Percentiles rank a stretch among this genome's conserved stretches.
Evolutionary conservation across 2,329 filamentous ascomycete species (phyloP).

Genomic region (Aspergillus clavatus): DNA sequence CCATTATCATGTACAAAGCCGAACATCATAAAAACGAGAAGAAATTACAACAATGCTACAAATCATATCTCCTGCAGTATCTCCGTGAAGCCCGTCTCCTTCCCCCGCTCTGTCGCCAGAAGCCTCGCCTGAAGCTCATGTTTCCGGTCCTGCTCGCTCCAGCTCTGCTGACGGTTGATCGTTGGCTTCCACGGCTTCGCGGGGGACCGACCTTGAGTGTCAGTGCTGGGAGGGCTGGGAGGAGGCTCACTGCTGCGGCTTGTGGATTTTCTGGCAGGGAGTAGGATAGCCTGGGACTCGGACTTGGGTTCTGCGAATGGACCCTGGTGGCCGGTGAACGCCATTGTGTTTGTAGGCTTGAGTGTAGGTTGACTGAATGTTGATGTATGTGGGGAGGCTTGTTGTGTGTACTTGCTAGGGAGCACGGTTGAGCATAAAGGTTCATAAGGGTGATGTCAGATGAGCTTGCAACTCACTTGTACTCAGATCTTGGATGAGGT

Average conservation of each 20-base stretch:
- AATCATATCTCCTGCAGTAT: constrained; percentile 35
- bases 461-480: neutral
- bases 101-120: constrained; percentile 37
- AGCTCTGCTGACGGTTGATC: constrained; percentile 30
- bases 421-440: neutral
- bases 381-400: neutral
- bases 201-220: neutral
- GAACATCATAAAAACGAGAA: neutral
- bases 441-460: neutral
- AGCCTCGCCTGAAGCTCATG: constrained; percentile 47
- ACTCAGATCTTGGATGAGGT: neutral
- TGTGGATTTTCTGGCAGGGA: constrained; percentile 3
- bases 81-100: constrained; percentile 55
- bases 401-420: neutral
- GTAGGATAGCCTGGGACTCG: constrained; percentile 7
- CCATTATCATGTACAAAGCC: neutral
- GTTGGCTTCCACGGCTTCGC: constrained; percentile 27
- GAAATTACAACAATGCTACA: neutral
- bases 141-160: constrained; percentile 52
- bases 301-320: constrained; percentile 5
- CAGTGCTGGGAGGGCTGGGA: neutral
- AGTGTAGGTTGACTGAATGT: neutral
- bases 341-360: neutral
- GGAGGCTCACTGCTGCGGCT: neutral
- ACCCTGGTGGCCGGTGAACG: constrained; percentile 9